Base-by-base conservation (phyloP, 257 asterid species). In the Scutellaria barbata region DNA sequence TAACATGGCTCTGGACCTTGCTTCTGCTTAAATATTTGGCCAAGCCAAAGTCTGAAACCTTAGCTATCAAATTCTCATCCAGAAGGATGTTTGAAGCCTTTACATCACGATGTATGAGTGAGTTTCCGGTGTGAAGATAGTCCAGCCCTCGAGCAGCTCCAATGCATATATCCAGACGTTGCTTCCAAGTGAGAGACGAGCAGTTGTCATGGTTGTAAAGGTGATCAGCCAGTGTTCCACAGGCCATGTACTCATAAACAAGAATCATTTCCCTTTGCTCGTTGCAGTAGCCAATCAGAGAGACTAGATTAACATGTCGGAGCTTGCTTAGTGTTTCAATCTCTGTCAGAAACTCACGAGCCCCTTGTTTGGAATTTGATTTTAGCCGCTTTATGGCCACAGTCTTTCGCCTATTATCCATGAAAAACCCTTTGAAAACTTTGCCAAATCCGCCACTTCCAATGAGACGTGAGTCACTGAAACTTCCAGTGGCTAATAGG, bases 1-100 rank as follows among this genome's bases (percentile, higher is more conserved):
- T 77, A 46, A 77, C 73, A 9, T 74, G 81, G 33, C 77, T 75
- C 50, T 70, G 43, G 8, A 75, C 46, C 16, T 63, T 72, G 51
- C 46, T 78, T 22, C 40, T 25, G 17, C 69, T 74, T 8, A 75
- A 61, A 77, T 62, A 66, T 71, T 81, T 81, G 5, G 88, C 84
- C 77, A 86, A 61, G 18, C 91, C 88, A 50, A 86, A 86, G 69
- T 86, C 88, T 0, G 91, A 83, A 64, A 86, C 80, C 82, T 80
- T 83, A 48, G 88, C 82, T 30, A 37, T 75, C 72, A 83, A 81
- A 35, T 80, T 67, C 50, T 79, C 85, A 42, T 81, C 84, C 35
- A 86, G 57, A 52, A 83, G 77, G 66, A 86, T 86, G 68, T 85
- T 86, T 6, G 88, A 79, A 73, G 81, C 66, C 78, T 86, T 83